Base-by-base conservation (phyloP, 2,329 filamentous ascomycete genomes). In the Penicillium griseofulvum region DNA sequence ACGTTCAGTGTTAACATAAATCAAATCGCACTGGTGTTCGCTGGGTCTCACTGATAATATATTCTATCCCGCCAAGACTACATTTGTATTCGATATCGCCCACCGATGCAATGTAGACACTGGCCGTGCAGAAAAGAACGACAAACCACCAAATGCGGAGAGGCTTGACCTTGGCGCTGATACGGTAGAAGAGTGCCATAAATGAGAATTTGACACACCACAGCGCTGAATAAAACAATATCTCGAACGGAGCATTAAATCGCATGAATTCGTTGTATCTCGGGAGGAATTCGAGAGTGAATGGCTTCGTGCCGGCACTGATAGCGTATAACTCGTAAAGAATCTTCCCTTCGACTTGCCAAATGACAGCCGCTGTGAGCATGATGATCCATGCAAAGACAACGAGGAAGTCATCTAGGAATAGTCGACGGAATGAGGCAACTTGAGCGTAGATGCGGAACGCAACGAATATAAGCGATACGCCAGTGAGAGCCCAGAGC, bases 181-280 rank as follows among this genome's bases (percentile, higher is more conserved):
- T 52, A 6, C 54, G 52, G 29, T 57, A 58, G 47, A 64, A 64
- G 26, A 64, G 56, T 19, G 54, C 19, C 46, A 64, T 28, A 16
- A 64, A 64, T 1, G 58, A 60, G 16, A 61, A 57, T 29, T 64
- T 64, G 24, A 64, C 51, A 26, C 49, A 49, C 56, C 55, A 61
- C 9, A 63, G 28, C 4, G 51, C 55, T 1, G 60, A 50, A 19
- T 63, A 63, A 11, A 61, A 63, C 0, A 64, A 24, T 39, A 61
- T 61, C 38, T 58, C 41, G 10, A 63, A 33, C 3, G 56, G 60
- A 10, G 52, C 58, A 6, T 59, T 51, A 3, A 47, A 59, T 1
- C 43, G 54, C 42, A 61, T 58, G 16, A 61, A 61, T 14, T 14
- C n/a, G 14, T 45, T 43, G 24, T 54, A 64, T 11, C 46, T 37